Conservation (phyloP, 495 filamentous ascomycete species). For the Aspergillus ellipticus region DNA sequence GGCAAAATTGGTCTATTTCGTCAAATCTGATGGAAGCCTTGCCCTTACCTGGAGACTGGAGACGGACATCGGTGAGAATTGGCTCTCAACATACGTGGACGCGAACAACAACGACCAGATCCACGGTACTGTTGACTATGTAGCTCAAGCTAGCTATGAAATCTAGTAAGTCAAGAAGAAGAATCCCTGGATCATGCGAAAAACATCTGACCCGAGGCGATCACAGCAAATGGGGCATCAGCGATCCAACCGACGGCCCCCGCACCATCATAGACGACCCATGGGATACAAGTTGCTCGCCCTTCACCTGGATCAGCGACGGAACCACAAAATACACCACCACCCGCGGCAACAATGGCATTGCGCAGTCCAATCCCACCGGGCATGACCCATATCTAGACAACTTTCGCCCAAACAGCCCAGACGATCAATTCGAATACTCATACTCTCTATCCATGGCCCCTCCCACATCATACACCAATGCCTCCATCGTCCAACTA, state of each 20-base stretch:
- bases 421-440: constrained; percentile 3
- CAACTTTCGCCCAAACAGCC: constrained; percentile 7
- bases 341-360: constrained; percentile 9
- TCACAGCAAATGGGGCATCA: constrained; percentile 9
- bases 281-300: constrained; percentile 3
- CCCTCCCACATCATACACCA: constrained; percentile 1
- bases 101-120: background rate
- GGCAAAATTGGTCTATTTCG: constrained; percentile 8
- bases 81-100: constrained; percentile 13
- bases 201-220: background rate
- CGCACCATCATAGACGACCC: constrained; percentile 6
- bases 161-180: constrained; percentile 2
- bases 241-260: constrained; percentile 10
- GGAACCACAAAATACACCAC: constrained; percentile 6
- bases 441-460: constrained; percentile 2
- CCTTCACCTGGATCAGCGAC: constrained; percentile 12
- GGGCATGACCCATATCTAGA: background rate
- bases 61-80: constrained; percentile 8
- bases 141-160: constrained; percentile 6
- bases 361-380: constrained; percentile 9
- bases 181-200: background rate
- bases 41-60: constrained; percentile 10
- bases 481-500: background rate
- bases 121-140: constrained; percentile 12
- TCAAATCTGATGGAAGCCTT: constrained; percentile 4